A percentile compares a stretch with the other conserved stretches of the same genome.
phyloP scores from a whole-genome alignment of 306 rosid species.

The Fagus sylvatica region DNA sequence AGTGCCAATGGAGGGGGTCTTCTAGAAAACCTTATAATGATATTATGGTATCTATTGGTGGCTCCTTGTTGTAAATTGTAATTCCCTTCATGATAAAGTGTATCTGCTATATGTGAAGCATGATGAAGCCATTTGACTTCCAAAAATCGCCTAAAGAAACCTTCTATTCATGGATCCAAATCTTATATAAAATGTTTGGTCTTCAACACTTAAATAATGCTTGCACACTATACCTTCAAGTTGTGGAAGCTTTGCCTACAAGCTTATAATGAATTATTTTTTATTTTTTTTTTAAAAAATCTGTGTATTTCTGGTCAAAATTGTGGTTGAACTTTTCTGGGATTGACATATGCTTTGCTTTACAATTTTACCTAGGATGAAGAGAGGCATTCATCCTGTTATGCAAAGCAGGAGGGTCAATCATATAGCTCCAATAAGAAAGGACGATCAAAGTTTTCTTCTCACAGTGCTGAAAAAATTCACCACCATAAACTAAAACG shows the following conservation, averaged over 20 bases:
- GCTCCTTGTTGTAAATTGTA: background rate
- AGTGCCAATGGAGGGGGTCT: background rate
- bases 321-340: background rate
- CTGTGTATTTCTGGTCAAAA: background rate
- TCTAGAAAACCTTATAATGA: background rate
- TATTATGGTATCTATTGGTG: background rate
- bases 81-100: background rate
- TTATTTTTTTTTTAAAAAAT: background rate
- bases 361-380: constrained; percentile 39
- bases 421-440: constrained; percentile 40
- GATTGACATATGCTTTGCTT: constrained; percentile 6
- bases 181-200: background rate
- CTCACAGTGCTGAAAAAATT: constrained; percentile 35
- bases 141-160: too few species aligned
- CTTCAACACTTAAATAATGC: background rate
- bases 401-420: constrained; percentile 33
- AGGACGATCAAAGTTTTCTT: constrained; percentile 46
- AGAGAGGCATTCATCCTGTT: constrained; percentile 39
- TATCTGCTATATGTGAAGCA: background rate
- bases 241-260: background rate
- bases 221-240: constrained; percentile 1
- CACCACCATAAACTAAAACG: constrained; percentile 58
- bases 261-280: background rate
- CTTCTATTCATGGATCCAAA: background rate
- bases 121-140: too few species aligned